Percentiles rank a stretch among this genome's conserved stretches.
phyloP scores from a whole-genome alignment of 2,329 filamentous ascomycete genomes.

The Pseudocercospora musae region DNA sequence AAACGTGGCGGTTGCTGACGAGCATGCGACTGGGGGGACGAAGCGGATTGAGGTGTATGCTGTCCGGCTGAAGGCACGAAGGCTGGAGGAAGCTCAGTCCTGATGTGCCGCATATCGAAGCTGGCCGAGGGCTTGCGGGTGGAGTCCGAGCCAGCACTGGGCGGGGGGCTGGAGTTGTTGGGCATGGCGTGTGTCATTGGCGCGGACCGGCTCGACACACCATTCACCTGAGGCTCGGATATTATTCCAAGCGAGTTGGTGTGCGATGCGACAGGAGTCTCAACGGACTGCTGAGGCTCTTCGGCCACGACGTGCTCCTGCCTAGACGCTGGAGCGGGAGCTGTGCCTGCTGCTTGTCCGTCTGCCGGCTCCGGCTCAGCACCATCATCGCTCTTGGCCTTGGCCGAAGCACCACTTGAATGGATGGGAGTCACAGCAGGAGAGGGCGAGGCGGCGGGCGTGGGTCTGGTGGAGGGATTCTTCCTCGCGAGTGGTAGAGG shows the following conservation, averaged over 20 bases:
- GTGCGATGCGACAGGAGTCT: conserved; percentile 19
- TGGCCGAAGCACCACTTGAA: conserved; percentile 9
- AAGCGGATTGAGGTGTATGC: conserved; percentile 24
- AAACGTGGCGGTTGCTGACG: conserved; percentile 12
- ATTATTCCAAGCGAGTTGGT: conserved; percentile 19
- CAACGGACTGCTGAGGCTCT: not conserved
- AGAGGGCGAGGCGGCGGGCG: not conserved
- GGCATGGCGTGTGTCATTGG: conserved; percentile 11
- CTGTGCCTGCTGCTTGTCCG: not conserved
- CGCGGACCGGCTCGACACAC: not conserved
- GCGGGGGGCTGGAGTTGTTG: conserved; percentile 5
- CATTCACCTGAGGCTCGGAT: conserved; percentile 10
- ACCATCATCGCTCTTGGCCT: conserved; percentile 2
- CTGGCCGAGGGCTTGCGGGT: conserved; percentile 21
- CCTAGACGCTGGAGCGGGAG: not conserved
- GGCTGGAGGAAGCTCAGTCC: conserved; percentile 32
- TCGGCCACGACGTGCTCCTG: not conserved
- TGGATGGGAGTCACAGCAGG: not conserved
- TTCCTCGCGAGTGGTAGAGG: conserved; percentile 30
- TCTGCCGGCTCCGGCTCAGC: not conserved
- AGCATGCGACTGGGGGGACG: conserved; percentile 16
- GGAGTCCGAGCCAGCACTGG: conserved; percentile 12
- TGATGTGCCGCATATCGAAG: conserved; percentile 29
- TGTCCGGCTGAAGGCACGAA: conserved; percentile 31
- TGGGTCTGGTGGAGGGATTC: not conserved